phyloP scores from a whole-genome alignment of 2,329 filamentous ascomycete species.

The Pseudocercospora cruenta region DNA sequence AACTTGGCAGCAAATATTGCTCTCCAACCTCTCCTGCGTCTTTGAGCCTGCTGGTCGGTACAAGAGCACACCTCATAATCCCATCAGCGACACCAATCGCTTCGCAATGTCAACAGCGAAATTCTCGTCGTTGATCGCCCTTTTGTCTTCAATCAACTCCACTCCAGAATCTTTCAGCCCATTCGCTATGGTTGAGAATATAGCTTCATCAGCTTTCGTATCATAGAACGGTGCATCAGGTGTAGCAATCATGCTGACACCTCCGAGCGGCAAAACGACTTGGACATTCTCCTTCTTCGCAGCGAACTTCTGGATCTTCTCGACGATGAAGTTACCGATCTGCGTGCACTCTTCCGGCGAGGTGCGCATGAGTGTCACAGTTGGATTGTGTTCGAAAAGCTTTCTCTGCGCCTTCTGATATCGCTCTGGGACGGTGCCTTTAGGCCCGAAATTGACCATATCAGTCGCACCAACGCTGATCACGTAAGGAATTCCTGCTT shows the following conservation, averaged over 20 bases:
- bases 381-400: slow-evolving; percentile 68
- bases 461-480: slow-evolving; percentile 57
- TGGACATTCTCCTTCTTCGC: slow-evolving; percentile 50
- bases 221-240: slow-evolving; percentile 59
- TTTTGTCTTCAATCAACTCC: slow-evolving; percentile 52
- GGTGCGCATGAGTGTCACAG: slow-evolving; percentile 69
- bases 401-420: slow-evolving; percentile 52
- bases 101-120: slow-evolving; percentile 57
- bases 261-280: slow-evolving; percentile 63
- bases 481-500: slow-evolving; percentile 61
- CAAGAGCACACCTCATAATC: slow-evolving; percentile 1
- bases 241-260: slow-evolving; percentile 64
- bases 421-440: slow-evolving; percentile 58
- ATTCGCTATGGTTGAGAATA: slow-evolving; percentile 53
- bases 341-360: slow-evolving; percentile 58
- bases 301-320: slow-evolving; percentile 53
- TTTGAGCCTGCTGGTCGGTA: neutral
- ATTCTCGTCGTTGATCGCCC: slow-evolving; percentile 58
- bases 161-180: slow-evolving; percentile 55
- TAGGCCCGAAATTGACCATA: slow-evolving; percentile 66
- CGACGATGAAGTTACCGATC: slow-evolving; percentile 61
- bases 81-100: slow-evolving; percentile 32
- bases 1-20: neutral
- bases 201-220: slow-evolving; percentile 49
- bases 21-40: too few species aligned